A percentile compares a stretch with the other conserved stretches of the same genome.
These are phyloP conservation scores for Sextonia rubra DNA, from an alignment of 164 flowering plant genomes.

Conservation along the genomic window DNA sequence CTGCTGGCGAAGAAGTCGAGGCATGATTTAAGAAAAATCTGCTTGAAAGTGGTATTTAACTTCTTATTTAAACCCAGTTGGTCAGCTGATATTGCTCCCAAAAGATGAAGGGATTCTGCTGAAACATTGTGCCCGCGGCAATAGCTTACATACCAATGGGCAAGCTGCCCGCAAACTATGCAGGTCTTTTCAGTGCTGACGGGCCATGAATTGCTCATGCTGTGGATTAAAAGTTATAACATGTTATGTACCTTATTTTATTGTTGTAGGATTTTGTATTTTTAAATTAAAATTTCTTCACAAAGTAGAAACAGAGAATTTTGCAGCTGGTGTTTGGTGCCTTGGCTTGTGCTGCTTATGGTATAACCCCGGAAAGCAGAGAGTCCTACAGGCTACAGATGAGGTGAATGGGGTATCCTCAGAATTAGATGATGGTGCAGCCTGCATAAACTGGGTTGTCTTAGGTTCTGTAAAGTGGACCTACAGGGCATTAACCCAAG, in stretches of 20 bases:
- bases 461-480: no score
- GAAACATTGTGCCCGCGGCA: background rate
- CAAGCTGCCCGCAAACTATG: background rate
- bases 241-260: slow-evolving; percentile 4
- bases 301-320: background rate
- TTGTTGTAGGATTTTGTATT: slow-evolving; percentile 11
- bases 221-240: background rate
- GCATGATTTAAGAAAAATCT: slow-evolving; percentile 16
- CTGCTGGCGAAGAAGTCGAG: slow-evolving; percentile 30
- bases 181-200: no score
- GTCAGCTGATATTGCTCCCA: slow-evolving; percentile 8
- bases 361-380: background rate
- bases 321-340: slow-evolving; percentile 2
- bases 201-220: slow-evolving; percentile 1
- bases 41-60: slow-evolving; percentile 3
- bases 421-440: no score
- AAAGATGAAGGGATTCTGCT: slow-evolving; percentile 3
- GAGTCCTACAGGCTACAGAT: no score
- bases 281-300: background rate
- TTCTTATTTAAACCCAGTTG: background rate
- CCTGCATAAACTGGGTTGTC: no score
- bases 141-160: background rate
- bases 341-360: background rate
- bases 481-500: no score
- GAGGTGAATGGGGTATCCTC: no score